These are phyloP conservation scores for Vaccinium corymbosum DNA, from an alignment of 148 eudicot genomes.

Conservation along the genomic window DNA sequence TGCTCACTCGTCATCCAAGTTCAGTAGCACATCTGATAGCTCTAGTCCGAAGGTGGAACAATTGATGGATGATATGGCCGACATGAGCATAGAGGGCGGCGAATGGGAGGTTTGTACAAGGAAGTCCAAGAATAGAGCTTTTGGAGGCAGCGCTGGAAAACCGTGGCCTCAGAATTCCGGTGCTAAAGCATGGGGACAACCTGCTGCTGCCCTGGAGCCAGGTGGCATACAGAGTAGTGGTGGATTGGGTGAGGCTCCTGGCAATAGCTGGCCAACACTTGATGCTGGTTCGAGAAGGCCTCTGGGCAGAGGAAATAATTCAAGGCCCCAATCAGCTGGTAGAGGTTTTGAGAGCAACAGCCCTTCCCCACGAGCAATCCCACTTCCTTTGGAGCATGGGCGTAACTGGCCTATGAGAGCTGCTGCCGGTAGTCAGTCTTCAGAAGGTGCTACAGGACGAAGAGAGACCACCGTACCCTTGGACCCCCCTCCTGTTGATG, in stretches of 20 bases:
- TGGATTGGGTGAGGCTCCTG: slow-evolving; percentile 30
- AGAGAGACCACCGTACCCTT: not conserved
- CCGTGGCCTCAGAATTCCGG: slow-evolving; percentile 30
- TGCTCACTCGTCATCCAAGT: slow-evolving; percentile 21
- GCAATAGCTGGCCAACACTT: slow-evolving; percentile 20
- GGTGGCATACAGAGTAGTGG: slow-evolving; percentile 24
- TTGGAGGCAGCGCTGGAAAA: slow-evolving; percentile 26
- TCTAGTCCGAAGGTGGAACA: slow-evolving; percentile 23
- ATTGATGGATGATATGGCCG: slow-evolving; percentile 35
- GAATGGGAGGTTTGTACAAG: slow-evolving; percentile 46
- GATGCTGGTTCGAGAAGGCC: not conserved
- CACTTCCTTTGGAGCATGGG: slow-evolving; percentile 44
- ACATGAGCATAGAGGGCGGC: slow-evolving; percentile 40
- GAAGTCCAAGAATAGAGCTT: slow-evolving; percentile 35
- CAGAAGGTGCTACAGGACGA: slow-evolving; percentile 11
- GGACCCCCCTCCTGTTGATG: slow-evolving; percentile 17
- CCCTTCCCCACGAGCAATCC: slow-evolving; percentile 19
- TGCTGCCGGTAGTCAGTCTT: slow-evolving; percentile 22
- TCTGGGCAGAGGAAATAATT: slow-evolving; percentile 29
- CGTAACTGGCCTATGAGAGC: slow-evolving; percentile 31
- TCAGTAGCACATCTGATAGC: not conserved
- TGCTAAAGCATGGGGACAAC: slow-evolving; percentile 52
- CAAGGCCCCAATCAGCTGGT: slow-evolving; percentile 16
- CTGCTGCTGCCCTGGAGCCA: slow-evolving; percentile 32
- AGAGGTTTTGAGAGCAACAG: not conserved